Conservation (phyloP, 768 basidiomycete species). For the Hemileccinum rubropunctum region DNA sequence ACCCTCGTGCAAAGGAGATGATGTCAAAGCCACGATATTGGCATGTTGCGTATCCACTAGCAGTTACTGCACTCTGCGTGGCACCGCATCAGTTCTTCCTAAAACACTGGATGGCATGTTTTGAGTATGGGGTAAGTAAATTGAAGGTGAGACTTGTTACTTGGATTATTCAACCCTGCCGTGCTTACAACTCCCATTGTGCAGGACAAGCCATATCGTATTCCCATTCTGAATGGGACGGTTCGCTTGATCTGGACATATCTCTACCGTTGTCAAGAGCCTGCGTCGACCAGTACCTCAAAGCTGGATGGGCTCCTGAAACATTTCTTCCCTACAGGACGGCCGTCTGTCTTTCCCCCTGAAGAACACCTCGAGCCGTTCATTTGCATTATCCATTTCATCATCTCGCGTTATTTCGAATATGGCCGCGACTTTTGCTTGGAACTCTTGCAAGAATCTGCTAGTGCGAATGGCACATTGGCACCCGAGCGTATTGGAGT, state of each 20-base stretch:
- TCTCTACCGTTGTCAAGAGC: slow-evolving; percentile 89
- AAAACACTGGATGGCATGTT: slow-evolving; percentile 73
- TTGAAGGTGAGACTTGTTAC: slow-evolving; percentile 60
- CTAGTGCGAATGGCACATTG: slow-evolving; percentile 42
- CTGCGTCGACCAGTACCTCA: slow-evolving; percentile 72
- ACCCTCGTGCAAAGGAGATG: slow-evolving; percentile 81
- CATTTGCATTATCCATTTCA: slow-evolving; percentile 76
- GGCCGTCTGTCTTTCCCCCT: slow-evolving; percentile 54
- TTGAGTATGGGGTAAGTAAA: slow-evolving; percentile 71
- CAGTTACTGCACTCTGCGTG: slow-evolving; percentile 81
- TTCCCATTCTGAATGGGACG: slow-evolving; percentile 75
- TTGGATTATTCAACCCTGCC: neutral
- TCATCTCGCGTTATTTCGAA: slow-evolving; percentile 80
- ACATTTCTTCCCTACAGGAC: slow-evolving; percentile 75
- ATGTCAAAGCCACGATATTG: slow-evolving; percentile 88
- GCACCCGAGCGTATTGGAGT: slow-evolving; percentile 74
- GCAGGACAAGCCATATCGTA: slow-evolving; percentile 77
- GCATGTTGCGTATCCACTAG: slow-evolving; percentile 81
- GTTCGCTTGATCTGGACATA: slow-evolving; percentile 91
- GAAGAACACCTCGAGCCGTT: slow-evolving; percentile 81
- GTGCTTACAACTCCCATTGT: neutral
- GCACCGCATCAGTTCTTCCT: slow-evolving; percentile 84
- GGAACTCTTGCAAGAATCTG: slow-evolving; percentile 73
- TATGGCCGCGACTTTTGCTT: slow-evolving; percentile 80
- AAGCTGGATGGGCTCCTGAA: slow-evolving; percentile 75